Evolutionary conservation across 257 asterid genomes (phyloP).

Genomic region (Scutellaria galericulata): DNA sequence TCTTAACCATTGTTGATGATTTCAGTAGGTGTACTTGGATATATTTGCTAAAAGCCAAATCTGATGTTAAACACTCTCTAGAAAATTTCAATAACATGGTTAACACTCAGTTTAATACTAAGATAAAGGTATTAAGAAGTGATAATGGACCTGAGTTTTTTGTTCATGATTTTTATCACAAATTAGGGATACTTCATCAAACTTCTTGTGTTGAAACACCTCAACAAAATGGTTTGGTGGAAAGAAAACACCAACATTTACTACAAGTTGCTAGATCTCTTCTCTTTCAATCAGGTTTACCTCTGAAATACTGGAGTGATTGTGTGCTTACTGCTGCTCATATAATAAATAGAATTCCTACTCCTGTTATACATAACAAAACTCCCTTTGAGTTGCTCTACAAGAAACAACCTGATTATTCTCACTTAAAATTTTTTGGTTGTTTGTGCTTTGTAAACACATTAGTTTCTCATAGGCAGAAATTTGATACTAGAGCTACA

Average conservation of each 20-base stretch:
- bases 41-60: background rate
- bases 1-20: too few relatives aligned
- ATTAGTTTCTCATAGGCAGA: background rate
- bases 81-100: background rate
- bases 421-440: background rate
- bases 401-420: background rate
- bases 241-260: too few relatives aligned
- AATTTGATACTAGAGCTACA: background rate
- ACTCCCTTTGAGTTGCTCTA: background rate
- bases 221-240: too few relatives aligned
- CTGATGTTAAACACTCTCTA: background rate
- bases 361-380: background rate
- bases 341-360: background rate
- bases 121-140: background rate
- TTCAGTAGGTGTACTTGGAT: too few relatives aligned
- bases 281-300: too few relatives aligned
- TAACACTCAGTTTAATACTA: background rate
- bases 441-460: background rate
- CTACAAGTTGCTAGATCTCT: too few relatives aligned
- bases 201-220: too few relatives aligned
- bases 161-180: background rate
- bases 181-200: background rate
- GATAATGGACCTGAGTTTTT: background rate
- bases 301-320: background rate
- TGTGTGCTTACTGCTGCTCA: background rate